These are phyloP conservation scores for Paspalum notatum DNA, from an alignment of 176 grass and related monocot species.

Conservation along the genomic window DNA sequence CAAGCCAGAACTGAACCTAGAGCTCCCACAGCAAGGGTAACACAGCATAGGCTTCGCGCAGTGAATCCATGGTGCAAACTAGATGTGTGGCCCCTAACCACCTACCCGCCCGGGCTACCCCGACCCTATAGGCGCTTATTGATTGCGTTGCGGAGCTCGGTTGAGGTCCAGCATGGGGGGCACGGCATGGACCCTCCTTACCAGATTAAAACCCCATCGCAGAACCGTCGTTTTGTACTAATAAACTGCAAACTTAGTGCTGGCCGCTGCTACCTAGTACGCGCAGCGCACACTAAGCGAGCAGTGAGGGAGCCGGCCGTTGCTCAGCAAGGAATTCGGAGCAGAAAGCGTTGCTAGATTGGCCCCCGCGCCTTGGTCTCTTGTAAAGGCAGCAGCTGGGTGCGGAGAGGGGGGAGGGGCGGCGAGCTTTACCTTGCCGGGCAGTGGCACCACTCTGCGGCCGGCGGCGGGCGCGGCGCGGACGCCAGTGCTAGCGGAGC, in stretches of 20 bases:
- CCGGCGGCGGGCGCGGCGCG: too few relatives aligned
- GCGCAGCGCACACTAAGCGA: background rate
- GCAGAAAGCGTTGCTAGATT: too few relatives aligned
- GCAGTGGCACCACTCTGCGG: too few relatives aligned
- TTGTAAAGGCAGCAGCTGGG: background rate
- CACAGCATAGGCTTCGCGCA: background rate
- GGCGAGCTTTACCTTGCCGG: constrained; percentile 19
- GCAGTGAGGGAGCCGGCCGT: background rate
- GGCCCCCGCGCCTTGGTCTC: background rate
- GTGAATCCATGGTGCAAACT: background rate
- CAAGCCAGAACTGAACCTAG: background rate
- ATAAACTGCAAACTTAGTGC: too few relatives aligned
- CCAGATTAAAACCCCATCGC: background rate
- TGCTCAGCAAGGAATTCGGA: background rate
- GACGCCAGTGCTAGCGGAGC: too few relatives aligned
- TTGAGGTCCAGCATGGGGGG: background rate
- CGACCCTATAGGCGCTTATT: background rate
- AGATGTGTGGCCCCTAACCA: too few relatives aligned
- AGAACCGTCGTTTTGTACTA: background rate
- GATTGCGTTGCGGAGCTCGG: background rate
- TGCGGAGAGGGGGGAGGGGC: constrained; percentile 7
- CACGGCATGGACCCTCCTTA: background rate
- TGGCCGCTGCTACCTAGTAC: background rate
- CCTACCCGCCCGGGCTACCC: background rate
- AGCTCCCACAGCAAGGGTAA: background rate